Base-by-base conservation (phyloP, 441 rosid species). In the Bocquillonia castaneifolia region DNA sequence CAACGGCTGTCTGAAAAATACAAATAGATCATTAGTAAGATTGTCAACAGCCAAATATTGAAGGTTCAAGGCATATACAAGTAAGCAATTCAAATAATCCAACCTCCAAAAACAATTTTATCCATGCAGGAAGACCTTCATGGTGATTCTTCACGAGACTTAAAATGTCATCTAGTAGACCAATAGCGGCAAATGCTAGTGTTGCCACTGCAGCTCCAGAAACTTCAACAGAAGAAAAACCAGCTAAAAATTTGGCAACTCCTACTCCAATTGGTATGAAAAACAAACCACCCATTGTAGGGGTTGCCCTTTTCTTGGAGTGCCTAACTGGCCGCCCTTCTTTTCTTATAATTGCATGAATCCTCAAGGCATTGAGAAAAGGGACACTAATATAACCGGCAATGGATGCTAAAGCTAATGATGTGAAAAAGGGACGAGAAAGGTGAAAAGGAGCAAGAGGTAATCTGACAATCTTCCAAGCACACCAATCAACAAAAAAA, bases 391-490 rank as follows among this genome's bases (percentile, higher is more conserved):
- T 13, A 76, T 93, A 93, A 66, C 97, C 97, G 10, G 81, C 85
- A 74, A 77, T 61, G 5, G 91, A 75, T n/a, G 71, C 89, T 68
- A 91, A 66, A 80, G 74, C 70, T 20, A 86, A 82, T 0, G 95
- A 85, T 26, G 76, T 76, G 62, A 89, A 78, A 77, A 93, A 93
- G 5, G 97, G 97, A 0, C 81, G 75, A 55, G 81, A 86, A 80
- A 93, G 77, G 81, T 82, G 80, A 74, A 86, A 91, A 59, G 90
- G 88, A 17, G 77, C 82, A 68, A 93, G 76, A 37, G 97, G 99
- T 37, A 89, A 80, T 75, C 97, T 86, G 75, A 93, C 93, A 52
- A 93, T 88, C 84, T 86, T 88, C 99, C 99, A 91, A 8, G 93
- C 95, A 65, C 89, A 88, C 81, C 87, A 89, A 75, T 93, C 99